Conservation (phyloP, 1,284 basidiomycete species). For the Pterula multifida region DNA sequence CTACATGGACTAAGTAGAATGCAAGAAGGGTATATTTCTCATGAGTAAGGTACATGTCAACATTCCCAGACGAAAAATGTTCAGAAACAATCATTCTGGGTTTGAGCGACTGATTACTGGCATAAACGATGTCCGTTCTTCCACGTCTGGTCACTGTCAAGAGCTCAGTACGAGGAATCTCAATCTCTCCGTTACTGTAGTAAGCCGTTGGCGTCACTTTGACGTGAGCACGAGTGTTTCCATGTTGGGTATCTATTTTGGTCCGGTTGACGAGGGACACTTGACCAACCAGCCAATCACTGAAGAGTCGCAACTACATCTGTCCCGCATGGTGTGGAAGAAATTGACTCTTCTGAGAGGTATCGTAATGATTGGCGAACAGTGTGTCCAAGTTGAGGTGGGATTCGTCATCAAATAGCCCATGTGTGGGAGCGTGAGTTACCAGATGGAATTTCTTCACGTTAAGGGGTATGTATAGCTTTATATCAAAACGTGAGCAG, state of each 20-base stretch:
- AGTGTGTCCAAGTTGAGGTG: slow-evolving; percentile 30
- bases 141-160: slow-evolving; percentile 37
- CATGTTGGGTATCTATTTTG: slow-evolving; percentile 33
- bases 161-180: slow-evolving; percentile 24
- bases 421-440: slow-evolving; percentile 28
- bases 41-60: slow-evolving; percentile 44
- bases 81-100: slow-evolving; percentile 32
- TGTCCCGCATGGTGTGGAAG: slow-evolving; percentile 27
- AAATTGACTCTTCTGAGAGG: slow-evolving; percentile 29
- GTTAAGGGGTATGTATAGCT: slow-evolving; percentile 33
- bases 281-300: slow-evolving; percentile 52
- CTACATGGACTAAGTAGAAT: no score
- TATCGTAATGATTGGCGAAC: slow-evolving; percentile 28
- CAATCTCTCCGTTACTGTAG: slow-evolving; percentile 17
- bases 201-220: slow-evolving; percentile 27
- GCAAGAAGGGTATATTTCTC: no score
- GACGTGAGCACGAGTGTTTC: slow-evolving; percentile 37
- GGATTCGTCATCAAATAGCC: slow-evolving; percentile 35
- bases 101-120: slow-evolving; percentile 23
- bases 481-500: slow-evolving; percentile 46
- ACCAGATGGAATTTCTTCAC: slow-evolving; percentile 34
- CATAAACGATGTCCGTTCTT: slow-evolving; percentile 37
- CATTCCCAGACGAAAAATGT: slow-evolving; percentile 35
- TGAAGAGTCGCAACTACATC: slow-evolving; percentile 30
- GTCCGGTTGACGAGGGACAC: slow-evolving; percentile 30